Base-by-base conservation (phyloP, 2,329 filamentous ascomycete genomes). In the Paecilomyces sp. region DNA sequence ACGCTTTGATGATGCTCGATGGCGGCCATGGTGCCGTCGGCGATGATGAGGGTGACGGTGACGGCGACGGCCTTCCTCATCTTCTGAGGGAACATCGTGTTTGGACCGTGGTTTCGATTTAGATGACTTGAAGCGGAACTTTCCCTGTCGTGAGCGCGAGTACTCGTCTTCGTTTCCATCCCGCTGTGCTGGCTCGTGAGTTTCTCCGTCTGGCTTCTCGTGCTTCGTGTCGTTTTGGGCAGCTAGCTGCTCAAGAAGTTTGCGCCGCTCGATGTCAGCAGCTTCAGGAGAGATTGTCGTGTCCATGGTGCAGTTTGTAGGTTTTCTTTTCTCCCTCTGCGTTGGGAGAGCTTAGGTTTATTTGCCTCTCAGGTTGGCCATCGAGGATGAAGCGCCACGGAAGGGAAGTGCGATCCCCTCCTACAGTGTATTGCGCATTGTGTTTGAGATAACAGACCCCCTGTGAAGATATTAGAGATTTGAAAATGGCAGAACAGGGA, bases 81-180 rank as follows among this genome's bases (percentile, higher is more conserved):
- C 41, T 8, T 47, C 41, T 41, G 41, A 47, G 41, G 41, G n/a
- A 47, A 9, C 7, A 47, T 47, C 41, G n/a, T 15, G 54, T 52
- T 24, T 36, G 50, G 57, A 31, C 54, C 36, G 41, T 12, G 50
- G 59, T 51, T 63, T 63, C 7, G 61, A 61, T 18, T 60, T 62
- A 2, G 64, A 64, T 12, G 66, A 66, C 65, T 75, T 75, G 65
- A 75, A 73, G 55, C 73, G 71, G 60, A 75, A 74, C 63, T 63
- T 71, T 3, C 67, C 63, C 6, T 60, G 59, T 24, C 62, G 57
- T 7, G 68, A 58, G 6, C 51, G 52, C 9, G 58, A 28, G 58
- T 67, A 64, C 51, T 66, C 65, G 57, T 65, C 54, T 6, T 57
- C 65, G 55, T 64, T 51, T 3, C 58, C 53, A 15, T 54, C 33